Evolutionary conservation across 371 early-diverging fungal genomes (phyloP).

Genomic region (Neoconidiobolus thromboides): DNA sequence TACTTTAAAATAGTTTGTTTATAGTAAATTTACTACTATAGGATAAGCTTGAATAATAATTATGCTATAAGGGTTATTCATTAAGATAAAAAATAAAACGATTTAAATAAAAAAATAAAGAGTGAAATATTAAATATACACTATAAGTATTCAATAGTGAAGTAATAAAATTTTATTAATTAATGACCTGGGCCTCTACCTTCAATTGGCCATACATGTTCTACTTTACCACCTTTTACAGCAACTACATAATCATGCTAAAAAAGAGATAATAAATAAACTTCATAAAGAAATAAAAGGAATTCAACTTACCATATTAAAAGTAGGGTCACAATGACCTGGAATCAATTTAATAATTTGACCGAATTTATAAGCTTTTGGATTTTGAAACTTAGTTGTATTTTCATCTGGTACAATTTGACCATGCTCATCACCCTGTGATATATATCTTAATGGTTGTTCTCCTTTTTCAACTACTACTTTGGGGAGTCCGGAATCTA

Average conservation of each 20-base stretch:
- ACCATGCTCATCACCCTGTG: constrained; percentile 5
- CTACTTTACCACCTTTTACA: neutral
- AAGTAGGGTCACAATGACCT: constrained; percentile 5
- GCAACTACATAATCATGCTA: constrained; percentile 2
- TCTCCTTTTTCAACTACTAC: neutral
- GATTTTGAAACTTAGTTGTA: neutral
- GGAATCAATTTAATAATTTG: neutral
- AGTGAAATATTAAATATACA: too few relatives aligned
- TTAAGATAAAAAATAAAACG: too few relatives aligned
- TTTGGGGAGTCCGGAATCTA: constrained; percentile 1
- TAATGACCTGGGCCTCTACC: constrained; percentile 2
- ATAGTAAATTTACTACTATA: too few relatives aligned
- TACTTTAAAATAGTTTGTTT: too few relatives aligned
- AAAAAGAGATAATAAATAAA: neutral
- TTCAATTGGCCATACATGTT: constrained; percentile 1
- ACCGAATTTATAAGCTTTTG: neutral
- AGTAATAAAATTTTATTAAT: neutral
- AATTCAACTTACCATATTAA: neutral
- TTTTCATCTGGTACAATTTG: neutral
- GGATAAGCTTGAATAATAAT: too few relatives aligned
- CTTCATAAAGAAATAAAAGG: neutral
- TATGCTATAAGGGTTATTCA: too few relatives aligned
- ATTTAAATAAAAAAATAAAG: too few relatives aligned
- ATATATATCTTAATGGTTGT: neutral
- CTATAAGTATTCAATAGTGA: too few relatives aligned